A percentile compares a stretch with the other conserved stretches of the same genome.
Evolutionary conservation across 2,329 filamentous ascomycete species (phyloP).

Genomic region (Stagonosporopsis chrysanthemi): DNA sequence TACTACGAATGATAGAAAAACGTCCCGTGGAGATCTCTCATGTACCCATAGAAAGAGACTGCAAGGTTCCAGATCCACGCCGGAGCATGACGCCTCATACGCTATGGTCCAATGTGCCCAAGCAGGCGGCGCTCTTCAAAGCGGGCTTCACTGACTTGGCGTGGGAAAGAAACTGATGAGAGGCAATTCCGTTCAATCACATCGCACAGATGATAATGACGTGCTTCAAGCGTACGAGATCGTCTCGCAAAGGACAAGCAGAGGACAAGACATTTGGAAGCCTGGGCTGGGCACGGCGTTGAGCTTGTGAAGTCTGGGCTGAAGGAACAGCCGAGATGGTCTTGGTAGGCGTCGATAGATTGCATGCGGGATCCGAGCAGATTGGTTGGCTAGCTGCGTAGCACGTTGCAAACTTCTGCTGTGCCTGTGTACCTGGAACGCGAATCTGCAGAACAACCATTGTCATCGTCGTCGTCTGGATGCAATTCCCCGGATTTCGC

Average conservation of each 20-base stretch:
- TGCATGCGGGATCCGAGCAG: constrained; percentile 17
- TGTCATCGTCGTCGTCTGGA: neutral
- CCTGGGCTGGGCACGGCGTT: constrained; percentile 30
- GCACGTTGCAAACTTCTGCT: constrained; percentile 1
- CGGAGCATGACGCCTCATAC: constrained; percentile 27
- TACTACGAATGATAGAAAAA: constrained; percentile 8
- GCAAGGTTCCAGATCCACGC: constrained; percentile 30
- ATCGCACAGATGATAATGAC: constrained; percentile 25
- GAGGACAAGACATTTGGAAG: constrained; percentile 32
- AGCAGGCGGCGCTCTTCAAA: constrained; percentile 23
- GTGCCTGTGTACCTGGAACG: constrained; percentile 16
- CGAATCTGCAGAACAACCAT: neutral
- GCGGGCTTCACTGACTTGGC: constrained; percentile 31
- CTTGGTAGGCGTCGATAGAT: constrained; percentile 27
- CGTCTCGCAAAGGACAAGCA: constrained; percentile 19
- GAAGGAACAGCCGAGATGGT: constrained; percentile 21
- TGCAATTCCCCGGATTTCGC: constrained; percentile 6
- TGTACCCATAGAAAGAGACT: constrained; percentile 20
- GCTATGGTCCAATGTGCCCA: constrained; percentile 25
- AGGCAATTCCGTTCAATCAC: constrained; percentile 31
- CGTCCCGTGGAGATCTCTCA: constrained; percentile 15
- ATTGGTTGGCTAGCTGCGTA: constrained; percentile 19
- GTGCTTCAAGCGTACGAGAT: constrained; percentile 27
- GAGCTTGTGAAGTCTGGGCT: constrained; percentile 44
- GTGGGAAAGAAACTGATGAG: constrained; percentile 22